phyloP scores from a whole-genome alignment of 208 protist genomes.

The Trypanosoma cruzi region DNA sequence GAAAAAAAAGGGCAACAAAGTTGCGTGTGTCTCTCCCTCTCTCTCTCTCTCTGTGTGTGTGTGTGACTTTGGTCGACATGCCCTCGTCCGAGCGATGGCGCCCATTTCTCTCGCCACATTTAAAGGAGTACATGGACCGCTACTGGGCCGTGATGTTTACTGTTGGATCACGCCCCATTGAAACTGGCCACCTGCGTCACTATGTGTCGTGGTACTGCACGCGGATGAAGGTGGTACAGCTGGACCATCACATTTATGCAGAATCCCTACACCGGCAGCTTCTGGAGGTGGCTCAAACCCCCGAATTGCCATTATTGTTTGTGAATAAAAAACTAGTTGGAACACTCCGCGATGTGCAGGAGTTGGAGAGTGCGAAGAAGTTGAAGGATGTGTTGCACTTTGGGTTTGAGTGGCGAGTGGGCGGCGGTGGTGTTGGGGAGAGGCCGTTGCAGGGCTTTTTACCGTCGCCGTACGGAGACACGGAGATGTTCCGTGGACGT shows the following conservation, averaged over 20 bases:
- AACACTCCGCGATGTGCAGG: conserved; percentile 65
- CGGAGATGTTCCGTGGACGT: conserved; percentile 77
- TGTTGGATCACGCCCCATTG: conserved; percentile 60
- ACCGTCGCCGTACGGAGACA: conserved; percentile 72
- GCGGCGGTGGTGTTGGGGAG: conserved; percentile 21
- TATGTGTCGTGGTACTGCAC: conserved; percentile 91
- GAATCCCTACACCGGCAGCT: conserved; percentile 57
- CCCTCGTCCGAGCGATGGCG: conserved; percentile 33
- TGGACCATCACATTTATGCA: conserved; percentile 85
- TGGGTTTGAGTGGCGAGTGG: conserved; percentile 88
- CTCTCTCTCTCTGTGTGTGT: not conserved
- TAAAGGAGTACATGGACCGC: conserved; percentile 70
- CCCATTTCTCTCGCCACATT: conserved; percentile 60
- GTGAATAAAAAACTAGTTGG: conserved; percentile 84
- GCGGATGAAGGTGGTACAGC: conserved; percentile 80
- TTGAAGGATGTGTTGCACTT: conserved; percentile 92
- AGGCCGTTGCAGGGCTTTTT: conserved; percentile 54
- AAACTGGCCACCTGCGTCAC: conserved; percentile 86
- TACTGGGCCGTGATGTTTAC: conserved; percentile 91
- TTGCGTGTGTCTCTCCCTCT: no score
- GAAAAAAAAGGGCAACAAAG: no score
- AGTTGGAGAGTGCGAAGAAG: conserved; percentile 61
- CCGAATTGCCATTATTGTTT: conserved; percentile 80
- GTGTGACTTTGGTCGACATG: not conserved
- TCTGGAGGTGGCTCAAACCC: conserved; percentile 35